phyloP scores from a whole-genome alignment of 2,329 filamentous ascomycete species.

The Penicillium sp. region DNA sequence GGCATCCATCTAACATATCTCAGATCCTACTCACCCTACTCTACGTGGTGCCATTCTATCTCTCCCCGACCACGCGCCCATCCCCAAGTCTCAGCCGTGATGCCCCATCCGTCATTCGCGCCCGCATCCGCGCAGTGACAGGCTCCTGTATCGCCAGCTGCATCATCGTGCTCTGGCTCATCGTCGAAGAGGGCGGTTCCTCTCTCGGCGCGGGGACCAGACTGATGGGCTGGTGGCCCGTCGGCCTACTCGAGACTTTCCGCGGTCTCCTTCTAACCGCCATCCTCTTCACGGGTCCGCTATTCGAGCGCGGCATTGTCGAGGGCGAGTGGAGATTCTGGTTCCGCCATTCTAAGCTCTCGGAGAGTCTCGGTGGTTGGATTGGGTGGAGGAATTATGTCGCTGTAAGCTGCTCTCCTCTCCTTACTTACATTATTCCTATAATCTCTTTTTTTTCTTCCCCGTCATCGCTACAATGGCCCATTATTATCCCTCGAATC shows the following conservation, averaged over 20 bases:
- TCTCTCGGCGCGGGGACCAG: slow-evolving; percentile 57
- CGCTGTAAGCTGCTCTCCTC: slow-evolving; percentile 57
- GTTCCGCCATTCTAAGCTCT: slow-evolving; percentile 54
- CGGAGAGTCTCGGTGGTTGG: slow-evolving; percentile 66
- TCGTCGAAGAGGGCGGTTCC: slow-evolving; percentile 53
- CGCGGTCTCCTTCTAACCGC: slow-evolving; percentile 67
- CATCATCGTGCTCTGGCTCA: slow-evolving; percentile 62
- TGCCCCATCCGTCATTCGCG: slow-evolving; percentile 82
- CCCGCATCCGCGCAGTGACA: slow-evolving; percentile 75
- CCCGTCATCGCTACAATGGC: no score
- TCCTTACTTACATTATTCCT: not conserved
- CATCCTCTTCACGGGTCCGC: slow-evolving; percentile 75
- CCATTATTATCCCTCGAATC: not conserved
- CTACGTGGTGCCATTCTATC: slow-evolving; percentile 90
- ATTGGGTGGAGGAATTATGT: slow-evolving; percentile 82
- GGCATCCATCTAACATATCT: slow-evolving; percentile 3
- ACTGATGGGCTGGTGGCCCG: slow-evolving; percentile 76
- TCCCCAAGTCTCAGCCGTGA: slow-evolving; percentile 76
- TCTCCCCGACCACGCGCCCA: slow-evolving; percentile 73
- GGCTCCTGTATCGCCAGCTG: slow-evolving; percentile 69
- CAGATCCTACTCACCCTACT: slow-evolving; percentile 76
- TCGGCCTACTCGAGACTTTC: slow-evolving; percentile 61
- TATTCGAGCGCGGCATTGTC: slow-evolving; percentile 74
- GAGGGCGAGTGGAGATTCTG: slow-evolving; percentile 67
- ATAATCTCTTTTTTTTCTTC: slow-evolving; percentile 2